Conservation (phyloP, 164 flowering plant genomes). For the Protea cynaroides region DNA sequence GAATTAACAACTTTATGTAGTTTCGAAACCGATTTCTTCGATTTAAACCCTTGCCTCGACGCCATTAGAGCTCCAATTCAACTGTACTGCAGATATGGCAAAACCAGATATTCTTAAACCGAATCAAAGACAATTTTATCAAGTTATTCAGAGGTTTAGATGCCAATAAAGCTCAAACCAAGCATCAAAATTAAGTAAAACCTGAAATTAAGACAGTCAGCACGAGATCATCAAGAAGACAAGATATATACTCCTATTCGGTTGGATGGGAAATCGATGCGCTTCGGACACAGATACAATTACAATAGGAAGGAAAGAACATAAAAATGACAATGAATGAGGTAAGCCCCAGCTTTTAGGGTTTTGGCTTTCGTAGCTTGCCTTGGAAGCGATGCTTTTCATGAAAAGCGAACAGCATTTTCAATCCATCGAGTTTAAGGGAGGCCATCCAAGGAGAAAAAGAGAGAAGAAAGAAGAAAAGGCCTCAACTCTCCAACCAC, state of each 20-base stretch:
- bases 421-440: conserved; percentile 13
- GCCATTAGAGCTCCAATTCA: conserved; percentile 41
- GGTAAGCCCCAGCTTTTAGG: conserved; percentile 5
- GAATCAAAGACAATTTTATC: background rate
- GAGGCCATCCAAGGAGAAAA: conserved; percentile 6
- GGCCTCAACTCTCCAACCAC: too few species aligned
- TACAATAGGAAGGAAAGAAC: conserved; percentile 4
- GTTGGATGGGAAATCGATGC: background rate
- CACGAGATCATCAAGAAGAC: conserved; percentile 1
- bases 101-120: background rate
- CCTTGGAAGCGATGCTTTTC: conserved; percentile 54
- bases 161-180: conserved; percentile 6
- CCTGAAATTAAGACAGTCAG: conserved; percentile 1
- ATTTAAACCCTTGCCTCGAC: conserved; percentile 39
- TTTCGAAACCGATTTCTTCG: conserved; percentile 32
- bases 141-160: background rate
- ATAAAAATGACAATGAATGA: background rate
- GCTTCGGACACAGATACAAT: conserved; percentile 16
- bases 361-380: conserved; percentile 24
- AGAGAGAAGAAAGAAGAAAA: background rate
- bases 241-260: background rate
- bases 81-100: conserved; percentile 5
- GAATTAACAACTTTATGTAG: conserved; percentile 39
- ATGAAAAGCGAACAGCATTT: conserved; percentile 33
- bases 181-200: background rate